Base-by-base conservation (phyloP, 306 rosid genomes). In the Argentina anserina region DNA sequence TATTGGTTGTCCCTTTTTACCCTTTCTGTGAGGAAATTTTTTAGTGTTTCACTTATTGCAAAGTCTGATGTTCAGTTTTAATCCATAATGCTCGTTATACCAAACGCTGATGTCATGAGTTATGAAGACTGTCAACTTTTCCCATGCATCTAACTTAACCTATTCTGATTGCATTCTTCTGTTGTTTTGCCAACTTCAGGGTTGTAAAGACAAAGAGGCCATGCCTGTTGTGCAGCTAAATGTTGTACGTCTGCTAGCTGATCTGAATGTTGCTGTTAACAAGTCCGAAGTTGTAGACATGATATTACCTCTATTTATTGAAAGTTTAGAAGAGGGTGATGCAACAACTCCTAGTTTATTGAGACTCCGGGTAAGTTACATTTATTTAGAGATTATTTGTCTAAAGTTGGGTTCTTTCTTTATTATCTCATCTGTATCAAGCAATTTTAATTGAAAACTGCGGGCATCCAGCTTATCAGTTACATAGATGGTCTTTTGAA, bases 321-420 rank as follows among this genome's bases (percentile, higher is more conserved):
- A 94, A 84, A 94, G 90, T 84, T 83, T 91, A 84, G 97, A 94
- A 81, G 99, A 91, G 91, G 97, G 99, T 6, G 97, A 94, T 79
- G 99, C 99, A 75, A 88, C 99, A 76, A 83, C 89, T 80, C 97
- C 99, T 69, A 86, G 96, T 87, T 86, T 88, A 79, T 76, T 94
- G 89, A 82, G 99, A 88, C 97, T 94, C 40, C 91, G 87, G 68
- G 99, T 94, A 91, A 75, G 90, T 77, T 82, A 84, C 72, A 75
- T 80, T 79, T 83, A 65, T 76, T 76, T 77, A 77, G 74, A 39
- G 52, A 78, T 81, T 83, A 81, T 84, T 70, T 28, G 71, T 46
- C 25, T 80, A 47, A 66, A 76, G 69, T 75, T 68, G 64, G 65
- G 53, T 4, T 74, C 52, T 49, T 17, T 9, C 39, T 34, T 26